Evolutionary conservation across 768 basidiomycete species (phyloP).

Genomic region (Tulasnella sp.): DNA sequence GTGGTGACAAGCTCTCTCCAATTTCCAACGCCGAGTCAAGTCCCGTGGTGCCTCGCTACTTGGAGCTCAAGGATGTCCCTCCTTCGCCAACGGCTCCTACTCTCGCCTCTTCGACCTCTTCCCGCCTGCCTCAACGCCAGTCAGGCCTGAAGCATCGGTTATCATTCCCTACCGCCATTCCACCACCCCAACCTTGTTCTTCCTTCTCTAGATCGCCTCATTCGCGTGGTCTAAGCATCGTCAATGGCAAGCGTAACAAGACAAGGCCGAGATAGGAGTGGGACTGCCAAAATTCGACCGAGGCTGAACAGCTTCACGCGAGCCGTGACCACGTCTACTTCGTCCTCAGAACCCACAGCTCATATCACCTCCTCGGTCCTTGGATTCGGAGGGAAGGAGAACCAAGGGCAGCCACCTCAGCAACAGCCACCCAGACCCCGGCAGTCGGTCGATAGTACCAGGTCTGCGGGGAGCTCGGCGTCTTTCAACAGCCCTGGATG

Average conservation of each 20-base stretch:
- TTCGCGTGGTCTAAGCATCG: constrained; percentile 11
- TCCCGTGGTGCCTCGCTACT: background rate
- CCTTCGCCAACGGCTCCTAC: background rate
- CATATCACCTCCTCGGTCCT: background rate
- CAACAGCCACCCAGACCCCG: background rate
- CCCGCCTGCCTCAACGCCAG: background rate
- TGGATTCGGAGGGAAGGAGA: background rate
- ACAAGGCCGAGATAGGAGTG: constrained; percentile 17
- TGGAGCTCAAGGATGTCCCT: background rate
- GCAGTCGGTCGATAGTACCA: background rate
- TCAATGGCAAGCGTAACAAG: constrained; percentile 1
- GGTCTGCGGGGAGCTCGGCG: background rate
- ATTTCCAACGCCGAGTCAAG: background rate
- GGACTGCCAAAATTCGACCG: background rate
- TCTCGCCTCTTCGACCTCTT: background rate
- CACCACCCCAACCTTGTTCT: background rate
- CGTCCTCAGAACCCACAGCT: background rate
- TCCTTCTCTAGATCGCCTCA: background rate
- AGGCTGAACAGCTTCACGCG: constrained; percentile 16
- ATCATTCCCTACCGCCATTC: background rate
- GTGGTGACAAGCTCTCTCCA: background rate
- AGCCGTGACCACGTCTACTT: background rate
- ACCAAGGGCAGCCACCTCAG: background rate
- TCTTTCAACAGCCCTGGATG: background rate
- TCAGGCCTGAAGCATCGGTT: background rate